Evolutionary conservation across 1,284 basidiomycete species (phyloP).

Genomic region (Tetrapyrgos nigripes): DNA sequence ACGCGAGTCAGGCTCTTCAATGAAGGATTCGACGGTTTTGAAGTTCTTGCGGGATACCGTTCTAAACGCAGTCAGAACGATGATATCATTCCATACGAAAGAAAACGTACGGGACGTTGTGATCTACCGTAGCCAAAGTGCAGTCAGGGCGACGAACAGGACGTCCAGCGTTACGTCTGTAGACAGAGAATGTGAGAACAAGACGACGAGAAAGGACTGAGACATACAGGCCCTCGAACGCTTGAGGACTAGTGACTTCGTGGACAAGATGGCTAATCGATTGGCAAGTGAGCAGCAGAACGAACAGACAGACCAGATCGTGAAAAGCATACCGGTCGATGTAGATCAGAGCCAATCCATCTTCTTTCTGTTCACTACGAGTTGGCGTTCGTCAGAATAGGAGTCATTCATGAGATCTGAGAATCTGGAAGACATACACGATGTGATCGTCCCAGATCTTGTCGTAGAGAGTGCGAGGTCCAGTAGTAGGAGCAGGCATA

Average conservation of each 20-base stretch:
- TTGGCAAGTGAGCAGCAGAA: slow-evolving; percentile 9
- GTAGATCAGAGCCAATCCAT: slow-evolving; percentile 89
- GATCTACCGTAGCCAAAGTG: slow-evolving; percentile 94
- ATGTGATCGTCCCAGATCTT: slow-evolving; percentile 98
- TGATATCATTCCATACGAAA: slow-evolving; percentile 11
- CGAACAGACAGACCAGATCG: not conserved
- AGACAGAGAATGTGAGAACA: slow-evolving; percentile 20
- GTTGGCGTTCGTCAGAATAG: slow-evolving; percentile 19
- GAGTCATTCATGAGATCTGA: slow-evolving; percentile 7
- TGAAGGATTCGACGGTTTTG: slow-evolving; percentile 79
- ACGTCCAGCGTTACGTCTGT: slow-evolving; percentile 80
- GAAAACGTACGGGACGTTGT: slow-evolving; percentile 89
- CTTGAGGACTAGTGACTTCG: slow-evolving; percentile 96
- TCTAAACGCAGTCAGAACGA: slow-evolving; percentile 45
- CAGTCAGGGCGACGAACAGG: slow-evolving; percentile 91
- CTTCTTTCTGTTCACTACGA: slow-evolving; percentile 73
- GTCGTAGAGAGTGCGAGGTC: slow-evolving; percentile 89
- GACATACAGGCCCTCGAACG: slow-evolving; percentile 90
- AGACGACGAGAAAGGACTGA: slow-evolving; percentile 1
- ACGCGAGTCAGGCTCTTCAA: slow-evolving; percentile 88
- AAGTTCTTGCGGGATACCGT: slow-evolving; percentile 90
- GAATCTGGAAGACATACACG: slow-evolving; percentile 60
- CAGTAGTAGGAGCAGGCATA: slow-evolving; percentile 63
- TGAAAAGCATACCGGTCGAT: slow-evolving; percentile 77
- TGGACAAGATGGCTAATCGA: slow-evolving; percentile 85